These are phyloP conservation scores for Populus ilicifolia DNA, from an alignment of 345 rosid genomes.

Conservation along the genomic window DNA sequence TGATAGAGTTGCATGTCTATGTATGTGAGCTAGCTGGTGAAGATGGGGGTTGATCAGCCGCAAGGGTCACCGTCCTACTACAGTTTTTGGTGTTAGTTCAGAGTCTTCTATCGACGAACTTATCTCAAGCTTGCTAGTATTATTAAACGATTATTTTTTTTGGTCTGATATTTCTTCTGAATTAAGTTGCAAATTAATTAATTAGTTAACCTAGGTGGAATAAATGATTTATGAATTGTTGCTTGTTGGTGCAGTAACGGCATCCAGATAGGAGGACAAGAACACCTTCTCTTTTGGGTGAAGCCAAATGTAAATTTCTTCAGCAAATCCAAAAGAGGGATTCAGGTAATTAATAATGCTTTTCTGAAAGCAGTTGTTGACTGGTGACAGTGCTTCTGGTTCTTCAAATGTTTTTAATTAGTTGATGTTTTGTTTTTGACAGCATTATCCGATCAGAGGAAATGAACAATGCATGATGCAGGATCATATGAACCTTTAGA, in stretches of 20 bases:
- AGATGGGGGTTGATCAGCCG: background rate
- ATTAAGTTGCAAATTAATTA: background rate
- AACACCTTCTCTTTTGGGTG: conserved; percentile 36
- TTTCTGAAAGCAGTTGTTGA: background rate
- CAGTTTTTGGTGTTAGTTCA: conserved; percentile 38
- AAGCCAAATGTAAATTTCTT: conserved; percentile 50
- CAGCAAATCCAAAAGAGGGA: conserved; percentile 65
- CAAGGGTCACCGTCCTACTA: conserved; percentile 35
- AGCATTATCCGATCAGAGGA: conserved; percentile 48
- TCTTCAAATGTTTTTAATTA: background rate
- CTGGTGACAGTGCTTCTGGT: background rate
- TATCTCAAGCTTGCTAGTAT: conserved; percentile 51
- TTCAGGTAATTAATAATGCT: conserved; percentile 29
- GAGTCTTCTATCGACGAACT: conserved; percentile 43
- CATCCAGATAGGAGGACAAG: conserved; percentile 59
- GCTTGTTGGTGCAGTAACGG: conserved; percentile 41
- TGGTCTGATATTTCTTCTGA: no score
- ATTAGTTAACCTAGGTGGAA: background rate
- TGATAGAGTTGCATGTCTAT: background rate
- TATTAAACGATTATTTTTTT: background rate
- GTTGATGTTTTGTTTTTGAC: conserved; percentile 1
- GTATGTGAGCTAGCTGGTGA: background rate
- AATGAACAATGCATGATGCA: conserved; percentile 46
- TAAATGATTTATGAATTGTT: background rate
- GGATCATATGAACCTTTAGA: conserved; percentile 45